A percentile compares a stretch with the other conserved stretches of the same genome.
Conservation (phyloP, 352 stramenopile genomes). For the Phytophthora citricola region DNA sequence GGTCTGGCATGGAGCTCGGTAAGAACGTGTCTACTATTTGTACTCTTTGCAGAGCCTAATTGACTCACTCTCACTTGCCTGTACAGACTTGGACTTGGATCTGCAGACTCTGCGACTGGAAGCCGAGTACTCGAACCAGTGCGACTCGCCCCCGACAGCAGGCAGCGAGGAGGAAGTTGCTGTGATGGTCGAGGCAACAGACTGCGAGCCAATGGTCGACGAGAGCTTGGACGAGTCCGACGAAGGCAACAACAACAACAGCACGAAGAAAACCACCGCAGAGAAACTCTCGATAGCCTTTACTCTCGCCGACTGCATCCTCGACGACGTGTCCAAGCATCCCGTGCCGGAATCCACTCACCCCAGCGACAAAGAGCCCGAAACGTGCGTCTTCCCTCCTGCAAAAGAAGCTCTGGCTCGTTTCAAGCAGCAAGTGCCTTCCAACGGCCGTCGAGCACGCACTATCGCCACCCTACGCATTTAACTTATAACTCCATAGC, state of each 20-base stretch:
- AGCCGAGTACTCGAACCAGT: constrained; percentile 62
- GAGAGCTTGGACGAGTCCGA: constrained; percentile 10
- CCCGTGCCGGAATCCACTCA: constrained; percentile 27
- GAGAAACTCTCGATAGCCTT: constrained; percentile 22
- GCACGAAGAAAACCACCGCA: background rate
- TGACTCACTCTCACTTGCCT: background rate
- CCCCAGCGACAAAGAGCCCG: constrained; percentile 17
- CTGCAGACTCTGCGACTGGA: constrained; percentile 28
- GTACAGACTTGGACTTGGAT: constrained; percentile 44
- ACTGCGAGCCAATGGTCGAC: constrained; percentile 18
- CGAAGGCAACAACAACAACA: constrained; percentile 32
- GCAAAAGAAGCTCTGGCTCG: constrained; percentile 37
- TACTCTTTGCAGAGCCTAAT: background rate
- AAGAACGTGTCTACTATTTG: background rate
- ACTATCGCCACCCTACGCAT: constrained; percentile 8
- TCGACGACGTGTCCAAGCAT: constrained; percentile 8
- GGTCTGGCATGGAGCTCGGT: constrained; percentile 24
- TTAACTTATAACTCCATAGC: constrained; percentile 10
- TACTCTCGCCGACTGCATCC: constrained; percentile 14
- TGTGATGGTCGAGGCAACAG: constrained; percentile 15
- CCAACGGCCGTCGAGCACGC: constrained; percentile 38
- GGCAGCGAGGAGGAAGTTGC: constrained; percentile 14
- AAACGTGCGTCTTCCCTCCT: constrained; percentile 12
- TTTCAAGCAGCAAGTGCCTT: constrained; percentile 65
- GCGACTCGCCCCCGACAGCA: constrained; percentile 37